Evolutionary conservation across 768 basidiomycete species (phyloP).

Genomic region (Dentipellis fragilis): DNA sequence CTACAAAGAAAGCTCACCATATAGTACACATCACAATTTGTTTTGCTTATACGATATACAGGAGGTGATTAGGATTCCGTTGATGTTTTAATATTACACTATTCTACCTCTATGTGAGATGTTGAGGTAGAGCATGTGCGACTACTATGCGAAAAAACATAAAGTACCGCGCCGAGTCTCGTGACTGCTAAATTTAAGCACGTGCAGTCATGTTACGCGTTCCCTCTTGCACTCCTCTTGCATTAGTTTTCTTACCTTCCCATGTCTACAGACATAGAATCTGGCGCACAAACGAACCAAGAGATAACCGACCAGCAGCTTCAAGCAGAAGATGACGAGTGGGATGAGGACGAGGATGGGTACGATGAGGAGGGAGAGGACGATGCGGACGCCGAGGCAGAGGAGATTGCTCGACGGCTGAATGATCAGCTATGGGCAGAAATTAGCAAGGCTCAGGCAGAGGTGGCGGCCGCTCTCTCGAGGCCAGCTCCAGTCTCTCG

Average conservation of each 20-base stretch:
- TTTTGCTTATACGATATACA: no score
- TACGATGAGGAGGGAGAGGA: slow-evolving; percentile 50
- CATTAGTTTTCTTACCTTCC: neutral
- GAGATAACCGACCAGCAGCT: neutral
- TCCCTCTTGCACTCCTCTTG: neutral
- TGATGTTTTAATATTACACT: no score
- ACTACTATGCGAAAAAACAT: no score
- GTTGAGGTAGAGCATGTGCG: no score
- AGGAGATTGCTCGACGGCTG: slow-evolving; percentile 62
- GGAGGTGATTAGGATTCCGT: no score
- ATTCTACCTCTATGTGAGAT: no score
- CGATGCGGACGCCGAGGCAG: slow-evolving; percentile 55
- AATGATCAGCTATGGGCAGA: slow-evolving; percentile 76
- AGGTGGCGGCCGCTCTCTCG: slow-evolving; percentile 19
- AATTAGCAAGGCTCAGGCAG: slow-evolving; percentile 53
- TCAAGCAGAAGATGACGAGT: slow-evolving; percentile 26
- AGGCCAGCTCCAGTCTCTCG: neutral
- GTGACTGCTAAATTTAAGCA: neutral
- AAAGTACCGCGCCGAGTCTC: neutral
- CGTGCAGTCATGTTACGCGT: neutral
- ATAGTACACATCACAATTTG: no score
- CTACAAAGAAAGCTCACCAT: no score
- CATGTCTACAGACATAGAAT: neutral
- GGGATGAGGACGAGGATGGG: slow-evolving; percentile 34
- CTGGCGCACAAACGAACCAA: neutral